Evolutionary conservation across 306 rosid species (phyloP).

Genomic region (Corylus avellana): DNA sequence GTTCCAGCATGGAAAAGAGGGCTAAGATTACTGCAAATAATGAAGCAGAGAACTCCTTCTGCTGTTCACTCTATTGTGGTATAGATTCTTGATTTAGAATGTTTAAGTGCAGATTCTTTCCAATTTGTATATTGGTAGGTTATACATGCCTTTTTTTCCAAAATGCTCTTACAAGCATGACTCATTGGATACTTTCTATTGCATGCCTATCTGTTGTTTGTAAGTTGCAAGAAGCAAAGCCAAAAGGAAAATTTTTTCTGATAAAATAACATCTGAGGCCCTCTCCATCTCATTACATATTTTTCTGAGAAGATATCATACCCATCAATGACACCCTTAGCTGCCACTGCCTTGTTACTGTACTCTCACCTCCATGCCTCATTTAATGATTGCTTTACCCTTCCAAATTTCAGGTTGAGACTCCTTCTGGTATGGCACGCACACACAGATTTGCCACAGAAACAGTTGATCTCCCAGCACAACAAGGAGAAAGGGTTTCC

Average conservation of each 20-base stretch:
- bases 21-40: constrained; percentile 64
- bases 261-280: not conserved
- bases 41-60: constrained; percentile 67
- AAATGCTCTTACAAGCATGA: not conserved
- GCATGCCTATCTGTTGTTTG: not conserved
- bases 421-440: constrained; percentile 92
- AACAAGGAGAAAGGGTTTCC: constrained; percentile 89
- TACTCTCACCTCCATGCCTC: constrained; percentile 17
- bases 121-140: not conserved
- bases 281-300: not conserved
- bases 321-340: constrained; percentile 18
- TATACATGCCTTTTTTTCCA: not conserved
- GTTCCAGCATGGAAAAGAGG: constrained; percentile 85
- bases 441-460: constrained; percentile 94
- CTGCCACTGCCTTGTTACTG: not conserved
- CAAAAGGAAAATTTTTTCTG: not conserved
- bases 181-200: not conserved
- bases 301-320: constrained; percentile 1
- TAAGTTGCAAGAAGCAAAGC: not conserved
- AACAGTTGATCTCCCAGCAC: constrained; percentile 92
- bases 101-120: constrained; percentile 20
- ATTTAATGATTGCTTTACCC: not conserved
- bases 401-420: constrained; percentile 60
- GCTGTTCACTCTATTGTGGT: constrained; percentile 99
- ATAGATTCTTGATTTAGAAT: constrained; percentile 30